Evolutionary conservation across 805 yeast genomes (phyloP), one percentile per base, ranked within the genome.

Genomic region (Nadsonia fulvescens): DNA sequence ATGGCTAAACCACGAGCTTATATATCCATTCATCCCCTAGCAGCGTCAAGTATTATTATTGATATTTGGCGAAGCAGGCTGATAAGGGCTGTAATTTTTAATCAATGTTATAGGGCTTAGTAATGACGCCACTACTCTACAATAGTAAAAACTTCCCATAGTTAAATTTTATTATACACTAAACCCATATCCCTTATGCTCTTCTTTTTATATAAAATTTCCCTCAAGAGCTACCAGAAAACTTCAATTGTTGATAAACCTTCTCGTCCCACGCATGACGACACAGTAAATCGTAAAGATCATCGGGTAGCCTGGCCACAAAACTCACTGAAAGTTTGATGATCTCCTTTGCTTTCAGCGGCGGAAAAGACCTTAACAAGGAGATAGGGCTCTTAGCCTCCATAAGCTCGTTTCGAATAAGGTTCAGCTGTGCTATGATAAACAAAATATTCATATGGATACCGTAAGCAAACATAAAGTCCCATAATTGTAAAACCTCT

Each of bases 381-480:
- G 68, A 57, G 79, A 81, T 81, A 8, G 94, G 94, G 26, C 50
- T 73, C 14, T 46, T 49, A 6, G 73, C 58, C 9, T 51, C 52
- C 29, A 83, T 46, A n/a, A 82, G 51, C 15, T 59, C 51, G 6
- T 69, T 61, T 31, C 94, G 55, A 32, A 75, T 70, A 21, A 73
- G 54, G 4, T 77, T 68, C 12, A 82, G 51, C 44, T 78, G 93
- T 2, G 94, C 86, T 6, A 81, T 78, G 3, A 82, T 67, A 37
- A 81, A 75, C 19, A 83, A 54, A 15, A 83, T 63, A 49, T 83
- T 82, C 70, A 81, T 62, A 42, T 83, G 93, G 11, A 76, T 67
- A 0, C 95, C 95, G 40, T 78, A 82, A 3, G 94, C 92, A 48
- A 82, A 75, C 38, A 81, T 51, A 37, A 82, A 76, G 46, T 82